These are phyloP conservation scores for Peronospora destructor DNA, from an alignment of 352 stramenopile species.

Conservation along the genomic window DNA sequence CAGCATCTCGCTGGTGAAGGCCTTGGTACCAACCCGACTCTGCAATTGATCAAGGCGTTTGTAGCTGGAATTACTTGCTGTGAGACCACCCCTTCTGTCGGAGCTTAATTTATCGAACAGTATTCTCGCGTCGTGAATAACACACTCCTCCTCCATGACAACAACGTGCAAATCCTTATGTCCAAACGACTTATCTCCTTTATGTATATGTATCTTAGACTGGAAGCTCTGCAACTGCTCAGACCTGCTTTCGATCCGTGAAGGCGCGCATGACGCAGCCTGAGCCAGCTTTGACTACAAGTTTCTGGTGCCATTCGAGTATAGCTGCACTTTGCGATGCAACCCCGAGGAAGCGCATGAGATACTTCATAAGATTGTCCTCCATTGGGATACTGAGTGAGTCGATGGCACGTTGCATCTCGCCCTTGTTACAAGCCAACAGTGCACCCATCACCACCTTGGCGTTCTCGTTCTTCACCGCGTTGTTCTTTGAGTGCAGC, in stretches of 20 bases:
- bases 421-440: constrained; percentile 81
- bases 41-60: constrained; percentile 45
- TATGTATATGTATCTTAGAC: constrained; percentile 3
- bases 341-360: constrained; percentile 72
- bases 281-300: constrained; percentile 73
- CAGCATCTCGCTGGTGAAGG: constrained; percentile 39
- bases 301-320: constrained; percentile 86
- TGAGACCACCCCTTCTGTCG: constrained; percentile 3
- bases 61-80: constrained; percentile 19
- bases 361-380: constrained; percentile 87
- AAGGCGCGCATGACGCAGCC: constrained; percentile 86
- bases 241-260: constrained; percentile 86
- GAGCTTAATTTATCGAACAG: constrained; percentile 1
- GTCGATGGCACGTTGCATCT: constrained; percentile 80
- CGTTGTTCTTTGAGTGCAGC: constrained; percentile 51
- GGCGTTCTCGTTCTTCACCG: constrained; percentile 67
- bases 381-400: constrained; percentile 57
- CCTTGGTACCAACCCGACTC: constrained; percentile 28
- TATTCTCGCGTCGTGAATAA: background rate
- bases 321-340: constrained; percentile 73
- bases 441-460: constrained; percentile 71
- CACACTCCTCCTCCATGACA: background rate
- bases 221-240: constrained; percentile 6
- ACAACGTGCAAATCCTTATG: constrained; percentile 17
- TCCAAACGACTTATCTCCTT: constrained; percentile 13